Base-by-base conservation (phyloP, 2,329 filamentous ascomycete genomes). In the Emericellopsis atlantica region DNA sequence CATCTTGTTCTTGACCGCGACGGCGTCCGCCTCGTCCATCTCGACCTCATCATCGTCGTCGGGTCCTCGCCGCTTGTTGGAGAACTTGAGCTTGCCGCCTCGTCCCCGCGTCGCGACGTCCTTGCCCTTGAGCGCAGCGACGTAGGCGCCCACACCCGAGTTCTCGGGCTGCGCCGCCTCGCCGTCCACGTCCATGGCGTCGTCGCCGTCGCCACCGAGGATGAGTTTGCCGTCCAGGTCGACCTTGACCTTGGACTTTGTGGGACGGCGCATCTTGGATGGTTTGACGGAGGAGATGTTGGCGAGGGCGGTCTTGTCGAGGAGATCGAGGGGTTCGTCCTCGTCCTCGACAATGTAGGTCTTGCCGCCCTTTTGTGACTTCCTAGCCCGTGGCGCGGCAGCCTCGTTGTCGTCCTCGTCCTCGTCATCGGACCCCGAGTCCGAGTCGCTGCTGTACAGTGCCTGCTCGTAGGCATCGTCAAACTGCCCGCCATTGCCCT, bases 391-490 rank as follows among this genome's bases (percentile, higher is more conserved):
- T 37, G 52, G 53, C 16, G 43, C 60, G 61, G 60, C 48, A 65
- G 64, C 49, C 72, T 81, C 77, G 9, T 76, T 77, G 43, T 78
- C 74, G 43, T 76, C 79, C 2, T 71, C 76, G 16, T 45, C 56
- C 5, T 50, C 55, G 4, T 51, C 54, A 6, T 69, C 76, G 9
- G 26, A 29, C 9, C 12, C 26, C 6, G 26, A 29, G 26, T 79
- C 76, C 5, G 75, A 79, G 40, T 78, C 81, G 49, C 78, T 85
- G 56, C 38, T 89, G 56, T 95, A 95, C 29, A 98, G 76, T n/a
- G 90, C 89, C 60, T 94, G 84, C 58, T 96, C 90, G 59, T 92
- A 95, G 54, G 93, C 90, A 61, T 84, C 93, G 61, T 89, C 87
- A 56, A 93, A 95, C 23, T 44, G 79, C 77, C 52, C 74, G 66